phyloP scores from a whole-genome alignment of 345 rosid species.

The Brassica carinata region DNA sequence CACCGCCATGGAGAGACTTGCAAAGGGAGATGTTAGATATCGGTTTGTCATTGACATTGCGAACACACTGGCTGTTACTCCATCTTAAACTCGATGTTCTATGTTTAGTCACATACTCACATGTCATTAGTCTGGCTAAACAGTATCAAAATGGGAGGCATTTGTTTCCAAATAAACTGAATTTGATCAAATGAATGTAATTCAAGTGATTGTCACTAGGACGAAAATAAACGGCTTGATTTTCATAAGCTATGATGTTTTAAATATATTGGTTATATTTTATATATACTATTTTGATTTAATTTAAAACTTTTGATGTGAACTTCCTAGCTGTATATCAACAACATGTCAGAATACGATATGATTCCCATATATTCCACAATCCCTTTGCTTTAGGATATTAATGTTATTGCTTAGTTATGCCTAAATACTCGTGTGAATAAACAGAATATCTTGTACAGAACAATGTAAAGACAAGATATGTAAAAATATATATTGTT shows the following conservation, averaged over 20 bases:
- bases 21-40: background rate
- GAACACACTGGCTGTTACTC: constrained; percentile 34
- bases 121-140: background rate
- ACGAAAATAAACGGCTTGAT: background rate
- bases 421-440: too few species aligned
- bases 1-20: background rate
- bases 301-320: background rate
- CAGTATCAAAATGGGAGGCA: background rate
- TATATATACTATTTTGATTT: background rate
- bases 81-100: constrained; percentile 10
- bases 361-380: background rate
- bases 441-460: too few species aligned
- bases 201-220: background rate
- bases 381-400: too few species aligned
- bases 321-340: background rate
- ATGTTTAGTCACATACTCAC: background rate
- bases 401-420: too few species aligned
- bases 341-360: background rate
- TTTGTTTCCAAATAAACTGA: background rate
- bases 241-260: background rate
- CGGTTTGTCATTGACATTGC: constrained; percentile 35
- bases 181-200: constrained; percentile 2
- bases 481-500: too few species aligned
- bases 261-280: background rate
- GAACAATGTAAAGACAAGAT: too few species aligned